Percentiles rank a stretch among this genome's conserved stretches.
Evolutionary conservation across 2,329 filamentous ascomycete genomes (phyloP).

Genomic region (Calonectria honghensis): DNA sequence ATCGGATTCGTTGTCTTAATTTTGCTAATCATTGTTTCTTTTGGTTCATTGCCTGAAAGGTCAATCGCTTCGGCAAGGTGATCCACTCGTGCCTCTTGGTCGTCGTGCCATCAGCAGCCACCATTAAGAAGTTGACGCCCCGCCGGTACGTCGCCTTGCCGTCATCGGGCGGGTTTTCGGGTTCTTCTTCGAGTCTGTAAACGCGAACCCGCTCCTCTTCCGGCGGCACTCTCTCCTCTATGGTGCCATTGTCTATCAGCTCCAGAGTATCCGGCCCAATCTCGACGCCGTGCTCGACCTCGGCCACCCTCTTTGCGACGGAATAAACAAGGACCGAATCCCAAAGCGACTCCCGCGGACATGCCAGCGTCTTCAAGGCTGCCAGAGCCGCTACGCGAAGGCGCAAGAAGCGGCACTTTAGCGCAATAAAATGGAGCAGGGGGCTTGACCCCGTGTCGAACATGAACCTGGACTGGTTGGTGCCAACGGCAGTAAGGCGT

Average conservation of each 20-base stretch:
- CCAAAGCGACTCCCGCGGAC: slow-evolving; percentile 62
- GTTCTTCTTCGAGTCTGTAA: slow-evolving; percentile 36
- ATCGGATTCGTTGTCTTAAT: not conserved
- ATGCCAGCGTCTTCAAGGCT: slow-evolving; percentile 57
- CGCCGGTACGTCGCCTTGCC: not conserved
- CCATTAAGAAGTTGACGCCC: slow-evolving; percentile 30
- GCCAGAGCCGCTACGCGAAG: slow-evolving; percentile 60
- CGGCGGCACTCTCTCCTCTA: slow-evolving; percentile 37
- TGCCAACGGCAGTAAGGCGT: not conserved
- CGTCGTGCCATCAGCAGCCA: slow-evolving; percentile 4
- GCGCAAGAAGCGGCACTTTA: slow-evolving; percentile 63
- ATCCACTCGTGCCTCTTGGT: slow-evolving; percentile 38
- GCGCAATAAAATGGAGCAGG: slow-evolving; percentile 60
- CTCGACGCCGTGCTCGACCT: slow-evolving; percentile 62
- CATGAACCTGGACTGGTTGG: slow-evolving; percentile 58
- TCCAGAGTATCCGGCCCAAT: slow-evolving; percentile 47
- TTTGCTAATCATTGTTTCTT: slow-evolving; percentile 2
- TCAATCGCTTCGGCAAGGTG: slow-evolving; percentile 26
- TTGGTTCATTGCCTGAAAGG: not conserved
- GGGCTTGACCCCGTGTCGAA: slow-evolving; percentile 65
- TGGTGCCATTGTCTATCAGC: slow-evolving; percentile 10
- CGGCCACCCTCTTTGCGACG: slow-evolving; percentile 58
- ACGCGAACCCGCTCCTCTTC: slow-evolving; percentile 49
- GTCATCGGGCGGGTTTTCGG: not conserved
- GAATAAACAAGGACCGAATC: slow-evolving; percentile 58